Conservation (phyloP, 2,329 filamentous ascomycete species). For the Pyricularia grisea region DNA sequence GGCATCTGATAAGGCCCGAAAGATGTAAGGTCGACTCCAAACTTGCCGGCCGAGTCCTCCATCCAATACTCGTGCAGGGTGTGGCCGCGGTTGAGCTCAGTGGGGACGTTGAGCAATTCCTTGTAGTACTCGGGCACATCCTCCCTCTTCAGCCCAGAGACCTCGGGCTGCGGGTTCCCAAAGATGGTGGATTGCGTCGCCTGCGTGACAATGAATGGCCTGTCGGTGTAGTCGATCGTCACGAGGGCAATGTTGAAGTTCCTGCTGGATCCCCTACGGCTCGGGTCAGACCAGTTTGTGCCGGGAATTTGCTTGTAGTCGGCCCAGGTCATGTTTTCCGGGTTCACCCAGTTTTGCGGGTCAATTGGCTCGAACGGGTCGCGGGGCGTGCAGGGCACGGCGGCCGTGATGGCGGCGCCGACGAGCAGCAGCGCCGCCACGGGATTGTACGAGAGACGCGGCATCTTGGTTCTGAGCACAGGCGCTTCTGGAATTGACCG, state of each 20-base stretch:
- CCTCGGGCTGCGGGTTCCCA: slow-evolving; percentile 35
- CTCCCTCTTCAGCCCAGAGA: slow-evolving; percentile 29
- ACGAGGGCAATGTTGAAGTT: slow-evolving; percentile 49
- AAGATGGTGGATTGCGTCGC: slow-evolving; percentile 36
- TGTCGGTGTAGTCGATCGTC: slow-evolving; percentile 39
- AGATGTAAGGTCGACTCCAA: slow-evolving; percentile 41
- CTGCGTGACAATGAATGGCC: slow-evolving; percentile 37
- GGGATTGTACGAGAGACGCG: neutral
- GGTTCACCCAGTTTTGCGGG: slow-evolving; percentile 41
- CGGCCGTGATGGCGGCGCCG: neutral
- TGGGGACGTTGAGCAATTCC: slow-evolving; percentile 39
- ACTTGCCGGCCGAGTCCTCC: slow-evolving; percentile 42
- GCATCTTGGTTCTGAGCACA: neutral
- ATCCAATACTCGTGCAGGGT: slow-evolving; percentile 50
- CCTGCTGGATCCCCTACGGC: slow-evolving; percentile 30
- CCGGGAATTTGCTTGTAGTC: slow-evolving; percentile 36
- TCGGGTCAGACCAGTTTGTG: slow-evolving; percentile 36
- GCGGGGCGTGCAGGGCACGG: slow-evolving; percentile 2
- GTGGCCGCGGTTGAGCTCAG: slow-evolving; percentile 37
- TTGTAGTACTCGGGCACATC: slow-evolving; percentile 40
- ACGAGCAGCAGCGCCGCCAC: neutral
- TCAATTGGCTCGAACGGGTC: slow-evolving; percentile 40
- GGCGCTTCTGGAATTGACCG: neutral
- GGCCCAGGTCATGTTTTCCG: slow-evolving; percentile 43
- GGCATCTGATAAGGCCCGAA: slow-evolving; percentile 44